These are phyloP conservation scores for Laburnicola sp. DNA, from an alignment of 2,329 filamentous ascomycete genomes.

Conservation along the genomic window DNA sequence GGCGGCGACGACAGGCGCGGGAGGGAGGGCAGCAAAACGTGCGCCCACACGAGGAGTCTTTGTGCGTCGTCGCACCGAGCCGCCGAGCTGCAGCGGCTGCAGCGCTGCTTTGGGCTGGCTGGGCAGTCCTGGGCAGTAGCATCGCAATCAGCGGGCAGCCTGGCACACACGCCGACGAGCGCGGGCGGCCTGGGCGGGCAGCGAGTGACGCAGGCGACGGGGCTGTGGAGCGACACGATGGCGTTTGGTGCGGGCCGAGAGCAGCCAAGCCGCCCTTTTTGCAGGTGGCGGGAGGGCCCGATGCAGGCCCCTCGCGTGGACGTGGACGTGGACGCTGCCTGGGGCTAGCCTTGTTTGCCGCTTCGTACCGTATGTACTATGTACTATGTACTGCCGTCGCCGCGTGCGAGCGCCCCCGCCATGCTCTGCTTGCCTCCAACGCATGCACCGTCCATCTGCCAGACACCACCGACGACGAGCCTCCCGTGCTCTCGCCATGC, in stretches of 20 bases:
- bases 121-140: too few species aligned
- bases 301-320: background rate
- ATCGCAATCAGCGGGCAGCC: too few species aligned
- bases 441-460: too few species aligned
- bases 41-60: background rate
- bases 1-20: conserved; percentile 16
- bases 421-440: too few species aligned
- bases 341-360: background rate
- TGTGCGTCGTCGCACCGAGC: conserved; percentile 3
- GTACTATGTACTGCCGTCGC: too few species aligned
- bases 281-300: background rate
- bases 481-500: background rate
- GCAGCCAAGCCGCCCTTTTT: conserved; percentile 5
- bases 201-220: background rate
- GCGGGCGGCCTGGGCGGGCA: background rate
- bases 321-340: background rate
- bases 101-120: background rate
- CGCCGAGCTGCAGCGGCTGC: background rate
- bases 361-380: too few species aligned
- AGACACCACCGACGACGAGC: too few species aligned
- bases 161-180: background rate
- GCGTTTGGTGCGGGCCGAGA: conserved; percentile 9
- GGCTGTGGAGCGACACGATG: background rate
- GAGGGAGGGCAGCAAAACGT: background rate
- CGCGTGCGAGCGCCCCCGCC: too few species aligned